Base-by-base conservation (phyloP, 192 early-diverging fungal species). In the Linnemannia schmuckeri region DNA sequence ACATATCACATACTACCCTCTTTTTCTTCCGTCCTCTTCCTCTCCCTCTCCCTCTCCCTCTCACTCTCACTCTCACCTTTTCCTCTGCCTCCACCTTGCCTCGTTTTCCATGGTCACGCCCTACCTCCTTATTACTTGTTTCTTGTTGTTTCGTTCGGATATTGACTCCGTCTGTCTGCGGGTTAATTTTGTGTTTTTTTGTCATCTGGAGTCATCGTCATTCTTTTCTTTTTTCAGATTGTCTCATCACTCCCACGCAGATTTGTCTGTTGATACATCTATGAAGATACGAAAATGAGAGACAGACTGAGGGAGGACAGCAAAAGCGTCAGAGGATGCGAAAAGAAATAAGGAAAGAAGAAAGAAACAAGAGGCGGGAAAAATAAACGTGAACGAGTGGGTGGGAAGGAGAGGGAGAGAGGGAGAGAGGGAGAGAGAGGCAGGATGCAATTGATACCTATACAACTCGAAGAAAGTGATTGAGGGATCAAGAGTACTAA, bases 191-290 rank as follows among this genome's bases (percentile, higher is more conserved):
- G 61, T 63, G 7, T 0, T 27, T 57, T 13, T 63, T 15, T 66
- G 61, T 66, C 61, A 66, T 1, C 12, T 66, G 61, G 61, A 66
- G 61, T 66, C 61, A 66, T 66, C 61, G 61, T 66, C 61, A 66
- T 33, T 66, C 10, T 66, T 66, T 66, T 66, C 12, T 30, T 66
- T 66, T 66, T 66, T 66, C 61, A 30, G 61, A 4, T 66, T 46
- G 8, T 44, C 44, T 30, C 27, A 15, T 30, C 61, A 33, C 27
- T 15, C 30, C n/a, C n/a, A 66, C n/a, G n/a, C n/a, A 27, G 27
- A 66, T 30, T 27, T 15, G 30, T 66, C 27, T 33, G 30, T 33
- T 33, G 61, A 35, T 66, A 66, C 61, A 66, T 66, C 61, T 10
- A 27, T 33, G 61, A 35, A 66, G 61, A 66, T 66, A 66, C 61